phyloP scores from a whole-genome alignment of 75 land plant genomes.

The Picea sitchensis region DNA sequence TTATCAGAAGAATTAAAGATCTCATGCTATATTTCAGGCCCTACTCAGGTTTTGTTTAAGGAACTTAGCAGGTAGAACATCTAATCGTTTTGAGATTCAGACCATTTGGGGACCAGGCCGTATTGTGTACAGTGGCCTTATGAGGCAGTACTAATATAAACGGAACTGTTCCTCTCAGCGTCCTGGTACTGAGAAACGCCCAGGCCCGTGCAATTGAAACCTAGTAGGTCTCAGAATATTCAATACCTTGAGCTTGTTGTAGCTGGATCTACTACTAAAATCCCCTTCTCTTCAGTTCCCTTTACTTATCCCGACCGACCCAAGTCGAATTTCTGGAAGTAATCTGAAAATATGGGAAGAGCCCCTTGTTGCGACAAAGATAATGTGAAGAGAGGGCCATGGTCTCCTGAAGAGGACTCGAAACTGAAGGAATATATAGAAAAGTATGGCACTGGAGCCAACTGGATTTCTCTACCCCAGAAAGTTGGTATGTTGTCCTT shows the following conservation, averaged over 20 bases:
- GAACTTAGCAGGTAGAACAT: not conserved
- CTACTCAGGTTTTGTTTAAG: not conserved
- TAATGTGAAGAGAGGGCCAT: slow-evolving; percentile 75
- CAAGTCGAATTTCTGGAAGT: not conserved
- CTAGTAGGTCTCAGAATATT: not conserved
- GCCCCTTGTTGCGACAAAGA: slow-evolving; percentile 83
- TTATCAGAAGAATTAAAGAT: too few relatives aligned
- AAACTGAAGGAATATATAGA: slow-evolving; percentile 77
- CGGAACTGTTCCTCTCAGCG: not conserved
- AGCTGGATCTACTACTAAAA: not conserved
- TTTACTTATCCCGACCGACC: not conserved
- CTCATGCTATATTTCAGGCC: not conserved
- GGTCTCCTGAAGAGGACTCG: slow-evolving; percentile 86
- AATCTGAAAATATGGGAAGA: slow-evolving; percentile 48
- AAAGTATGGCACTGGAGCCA: slow-evolving; percentile 73
- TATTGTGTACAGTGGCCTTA: too few relatives aligned
- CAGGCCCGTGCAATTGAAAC: not conserved
- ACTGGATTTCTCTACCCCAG: slow-evolving; percentile 82
- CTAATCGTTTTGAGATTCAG: not conserved
- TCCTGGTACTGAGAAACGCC: not conserved
- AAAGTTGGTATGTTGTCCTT: slow-evolving; percentile 49
- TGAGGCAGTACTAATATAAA: too few relatives aligned
- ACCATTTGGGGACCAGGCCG: not conserved
- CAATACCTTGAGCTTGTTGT: not conserved
- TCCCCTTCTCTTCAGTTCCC: not conserved